phyloP scores from a whole-genome alignment of 768 basidiomycete genomes.

The Collybia nuda region DNA sequence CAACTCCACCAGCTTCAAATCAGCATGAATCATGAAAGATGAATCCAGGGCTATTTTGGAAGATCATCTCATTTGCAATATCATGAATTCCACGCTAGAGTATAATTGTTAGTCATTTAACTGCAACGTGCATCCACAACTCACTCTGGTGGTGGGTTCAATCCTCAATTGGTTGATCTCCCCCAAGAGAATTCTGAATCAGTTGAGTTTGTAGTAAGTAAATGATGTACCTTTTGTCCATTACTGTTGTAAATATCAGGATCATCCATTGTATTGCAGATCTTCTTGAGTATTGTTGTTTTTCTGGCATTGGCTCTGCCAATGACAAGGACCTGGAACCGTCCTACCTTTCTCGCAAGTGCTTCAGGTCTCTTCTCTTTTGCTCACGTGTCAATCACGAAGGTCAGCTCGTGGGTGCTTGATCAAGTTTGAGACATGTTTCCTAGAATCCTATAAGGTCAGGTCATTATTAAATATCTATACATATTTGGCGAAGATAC shows the following conservation, averaged over 20 bases:
- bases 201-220: too few species aligned
- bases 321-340: slow-evolving; percentile 36
- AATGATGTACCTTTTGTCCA: too few species aligned
- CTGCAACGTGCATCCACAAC: not conserved
- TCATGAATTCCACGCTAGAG: slow-evolving; percentile 34
- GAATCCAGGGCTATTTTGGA: slow-evolving; percentile 27
- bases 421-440: too few species aligned
- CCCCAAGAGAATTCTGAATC: too few species aligned
- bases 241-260: slow-evolving; percentile 11
- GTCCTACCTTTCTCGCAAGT: too few species aligned
- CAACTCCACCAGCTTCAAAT: slow-evolving; percentile 31
- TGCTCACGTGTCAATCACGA: too few species aligned
- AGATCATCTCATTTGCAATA: slow-evolving; percentile 27
- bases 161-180: too few species aligned
- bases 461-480: too few species aligned
- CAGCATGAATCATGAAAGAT: slow-evolving; percentile 43
- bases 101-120: not conserved
- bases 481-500: too few species aligned
- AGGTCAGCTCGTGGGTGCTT: too few species aligned
- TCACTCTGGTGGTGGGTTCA: not conserved
- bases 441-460: too few species aligned
- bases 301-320: slow-evolving; percentile 39
- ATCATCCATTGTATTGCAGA: slow-evolving; percentile 30
- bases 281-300: slow-evolving; percentile 35
- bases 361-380: too few species aligned